Evolutionary conservation across 2,329 filamentous ascomycete genomes (phyloP).

Genomic region (Hypoxylon sp.): DNA sequence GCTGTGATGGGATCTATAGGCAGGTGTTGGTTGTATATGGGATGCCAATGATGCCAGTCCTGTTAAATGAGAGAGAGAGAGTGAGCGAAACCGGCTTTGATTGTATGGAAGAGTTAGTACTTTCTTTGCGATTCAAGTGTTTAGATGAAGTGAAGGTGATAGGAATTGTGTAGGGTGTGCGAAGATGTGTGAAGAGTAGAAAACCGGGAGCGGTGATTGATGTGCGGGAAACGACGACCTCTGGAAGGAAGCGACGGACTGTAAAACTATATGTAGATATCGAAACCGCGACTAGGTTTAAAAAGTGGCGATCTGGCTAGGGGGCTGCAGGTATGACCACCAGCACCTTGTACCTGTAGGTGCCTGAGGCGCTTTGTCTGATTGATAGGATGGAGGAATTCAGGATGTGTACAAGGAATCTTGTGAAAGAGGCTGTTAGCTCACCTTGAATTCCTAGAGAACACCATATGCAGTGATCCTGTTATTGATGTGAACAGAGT

Average conservation of each 20-base stretch:
- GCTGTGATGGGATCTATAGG: background rate
- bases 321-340: background rate
- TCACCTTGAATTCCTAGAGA: background rate
- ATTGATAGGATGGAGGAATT: background rate
- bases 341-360: background rate
- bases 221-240: background rate
- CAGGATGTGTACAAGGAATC: background rate
- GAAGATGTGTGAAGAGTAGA: background rate
- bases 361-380: background rate
- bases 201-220: background rate
- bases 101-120: background rate
- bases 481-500: background rate
- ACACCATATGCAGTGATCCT: background rate
- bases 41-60: background rate
- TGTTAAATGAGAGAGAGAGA: background rate
- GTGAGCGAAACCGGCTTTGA: no score
- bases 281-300: background rate
- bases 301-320: constrained; percentile 2
- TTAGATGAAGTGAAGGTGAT: background rate
- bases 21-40: background rate
- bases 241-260: background rate
- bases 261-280: background rate
- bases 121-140: background rate
- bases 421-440: background rate
- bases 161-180: background rate